Percentiles rank a stretch among this genome's conserved stretches.
Conservation (phyloP, 164 flowering plant species). For the Hamamelis virginiana region DNA sequence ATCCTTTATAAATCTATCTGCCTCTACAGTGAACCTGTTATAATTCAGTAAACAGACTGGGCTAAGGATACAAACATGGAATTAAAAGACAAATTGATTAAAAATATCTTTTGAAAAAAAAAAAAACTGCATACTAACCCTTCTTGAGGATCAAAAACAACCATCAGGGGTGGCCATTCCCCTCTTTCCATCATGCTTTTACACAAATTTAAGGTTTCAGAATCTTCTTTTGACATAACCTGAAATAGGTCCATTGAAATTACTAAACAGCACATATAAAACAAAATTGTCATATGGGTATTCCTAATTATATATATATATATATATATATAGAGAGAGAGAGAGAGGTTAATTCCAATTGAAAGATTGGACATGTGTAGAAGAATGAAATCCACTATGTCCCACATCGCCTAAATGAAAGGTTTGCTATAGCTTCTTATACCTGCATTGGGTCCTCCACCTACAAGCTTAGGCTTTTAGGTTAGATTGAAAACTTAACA, state of each 20-base stretch:
- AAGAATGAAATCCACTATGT: too few relatives aligned
- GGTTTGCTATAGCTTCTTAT: too few relatives aligned
- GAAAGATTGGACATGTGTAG: too few relatives aligned
- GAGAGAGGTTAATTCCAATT: too few relatives aligned
- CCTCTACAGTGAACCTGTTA: constrained; percentile 87
- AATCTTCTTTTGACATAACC: constrained; percentile 72
- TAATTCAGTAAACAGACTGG: not conserved
- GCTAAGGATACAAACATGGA: not conserved
- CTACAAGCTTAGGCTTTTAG: too few relatives aligned
- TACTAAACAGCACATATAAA: too few relatives aligned
- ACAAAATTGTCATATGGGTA: too few relatives aligned
- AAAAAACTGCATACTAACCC: constrained; percentile 49
- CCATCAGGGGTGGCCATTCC: constrained; percentile 91
- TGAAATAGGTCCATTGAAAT: constrained; percentile 20
- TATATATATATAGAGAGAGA: too few relatives aligned
- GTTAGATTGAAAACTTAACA: too few relatives aligned
- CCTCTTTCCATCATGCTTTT: constrained; percentile 83
- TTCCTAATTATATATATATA: too few relatives aligned
- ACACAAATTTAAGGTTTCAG: constrained; percentile 66
- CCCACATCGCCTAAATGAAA: too few relatives aligned
- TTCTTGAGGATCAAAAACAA: constrained; percentile 79
- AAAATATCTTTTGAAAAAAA: not conserved
- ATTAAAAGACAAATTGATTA: not conserved
- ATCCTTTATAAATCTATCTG: constrained; percentile 75
- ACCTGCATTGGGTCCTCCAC: too few relatives aligned